Conservation (phyloP, 768 basidiomycete genomes). For the Lyophyllum semitale region DNA sequence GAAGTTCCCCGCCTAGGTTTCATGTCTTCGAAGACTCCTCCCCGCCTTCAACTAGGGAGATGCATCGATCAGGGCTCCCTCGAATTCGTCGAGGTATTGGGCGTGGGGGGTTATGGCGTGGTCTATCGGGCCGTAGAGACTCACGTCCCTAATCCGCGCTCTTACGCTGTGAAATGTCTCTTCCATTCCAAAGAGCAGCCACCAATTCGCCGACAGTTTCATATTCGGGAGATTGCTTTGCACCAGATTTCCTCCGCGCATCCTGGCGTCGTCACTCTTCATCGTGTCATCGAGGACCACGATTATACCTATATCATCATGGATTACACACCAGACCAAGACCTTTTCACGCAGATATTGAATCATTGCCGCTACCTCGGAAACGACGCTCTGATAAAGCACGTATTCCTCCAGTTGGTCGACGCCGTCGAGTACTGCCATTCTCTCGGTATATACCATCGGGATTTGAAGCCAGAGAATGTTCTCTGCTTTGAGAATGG, state of each 20-base stretch:
- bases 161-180: constrained; percentile 93
- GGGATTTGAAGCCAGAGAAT: constrained; percentile 97
- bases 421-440: constrained; percentile 95
- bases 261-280: constrained; percentile 83
- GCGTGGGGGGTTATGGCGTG: constrained; percentile 93
- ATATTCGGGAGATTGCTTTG: constrained; percentile 86
- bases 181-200: constrained; percentile 49
- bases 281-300: constrained; percentile 84
- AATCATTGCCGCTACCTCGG: constrained; percentile 80
- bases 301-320: constrained; percentile 87
- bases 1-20: constrained; percentile 4
- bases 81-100: constrained; percentile 84
- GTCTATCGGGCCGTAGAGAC: constrained; percentile 87
- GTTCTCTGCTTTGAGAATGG: constrained; percentile 85
- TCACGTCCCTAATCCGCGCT: constrained; percentile 46
- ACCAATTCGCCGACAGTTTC: constrained; percentile 68
- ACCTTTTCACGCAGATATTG: constrained; percentile 90
- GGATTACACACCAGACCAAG: constrained; percentile 90
- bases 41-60: constrained; percentile 66
- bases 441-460: constrained; percentile 88
- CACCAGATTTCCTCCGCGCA: constrained; percentile 77
- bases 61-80: constrained; percentile 82
- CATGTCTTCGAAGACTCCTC: constrained; percentile 18
- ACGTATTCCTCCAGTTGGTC: constrained; percentile 90
- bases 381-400: constrained; percentile 80